Evolutionary conservation across 2,329 filamentous ascomycete genomes (phyloP).

Genomic region (Arthrobotrys conoides): DNA sequence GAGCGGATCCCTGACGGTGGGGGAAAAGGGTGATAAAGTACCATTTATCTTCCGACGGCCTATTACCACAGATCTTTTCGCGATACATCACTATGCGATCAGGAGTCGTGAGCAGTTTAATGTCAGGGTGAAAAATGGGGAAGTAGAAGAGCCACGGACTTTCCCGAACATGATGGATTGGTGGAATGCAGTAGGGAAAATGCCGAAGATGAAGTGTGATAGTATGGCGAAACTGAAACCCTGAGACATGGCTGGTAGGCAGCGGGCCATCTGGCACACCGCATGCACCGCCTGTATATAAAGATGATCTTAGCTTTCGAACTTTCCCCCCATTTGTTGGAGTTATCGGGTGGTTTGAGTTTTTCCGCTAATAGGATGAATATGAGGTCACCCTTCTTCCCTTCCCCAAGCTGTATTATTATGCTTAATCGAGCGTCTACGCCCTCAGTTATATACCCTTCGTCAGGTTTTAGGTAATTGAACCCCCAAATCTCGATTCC

Average conservation of each 20-base stretch:
- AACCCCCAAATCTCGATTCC: background rate
- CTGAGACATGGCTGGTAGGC: constrained; percentile 4
- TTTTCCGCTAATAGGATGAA: constrained; percentile 14
- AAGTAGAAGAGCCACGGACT: constrained; percentile 54
- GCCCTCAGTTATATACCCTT: background rate
- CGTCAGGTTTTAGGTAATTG: constrained; percentile 1
- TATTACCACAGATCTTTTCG: constrained; percentile 65
- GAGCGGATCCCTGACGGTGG: constrained; percentile 41
- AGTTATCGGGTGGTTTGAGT: background rate
- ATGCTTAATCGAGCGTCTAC: constrained; percentile 6
- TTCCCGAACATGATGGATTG: constrained; percentile 58
- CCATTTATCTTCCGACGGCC: constrained; percentile 63
- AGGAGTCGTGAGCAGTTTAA: constrained; percentile 65
- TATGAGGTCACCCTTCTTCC: constrained; percentile 9
- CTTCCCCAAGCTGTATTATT: constrained; percentile 10
- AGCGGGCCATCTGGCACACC: constrained; percentile 15
- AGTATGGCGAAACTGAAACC: constrained; percentile 52
- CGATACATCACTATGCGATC: constrained; percentile 66
- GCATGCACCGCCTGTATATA: constrained; percentile 1
- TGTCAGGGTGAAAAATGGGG: constrained; percentile 47
- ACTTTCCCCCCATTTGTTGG: background rate
- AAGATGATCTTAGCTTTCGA: background rate
- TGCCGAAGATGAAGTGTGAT: constrained; percentile 59
- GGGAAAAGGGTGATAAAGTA: constrained; percentile 61
- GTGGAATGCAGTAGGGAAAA: constrained; percentile 46